A percentile compares a stretch with the other conserved stretches of the same genome.
Conservation (phyloP, 1,284 basidiomycete genomes). For the Athelia sp. region DNA sequence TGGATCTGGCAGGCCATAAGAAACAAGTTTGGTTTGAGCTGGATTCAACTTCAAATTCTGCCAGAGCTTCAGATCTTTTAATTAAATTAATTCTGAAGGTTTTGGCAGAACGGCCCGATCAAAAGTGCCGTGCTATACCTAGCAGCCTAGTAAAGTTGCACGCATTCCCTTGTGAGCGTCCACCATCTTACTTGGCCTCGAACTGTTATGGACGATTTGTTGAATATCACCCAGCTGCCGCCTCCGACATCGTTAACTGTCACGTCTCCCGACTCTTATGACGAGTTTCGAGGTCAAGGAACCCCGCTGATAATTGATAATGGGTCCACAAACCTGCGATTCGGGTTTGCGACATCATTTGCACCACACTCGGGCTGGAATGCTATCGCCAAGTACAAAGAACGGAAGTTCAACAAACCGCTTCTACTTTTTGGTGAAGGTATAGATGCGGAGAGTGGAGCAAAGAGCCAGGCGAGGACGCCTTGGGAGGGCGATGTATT, state of each 20-base stretch:
- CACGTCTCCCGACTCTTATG: slow-evolving; percentile 31
- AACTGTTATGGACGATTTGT: neutral
- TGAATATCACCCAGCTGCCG: slow-evolving; percentile 6
- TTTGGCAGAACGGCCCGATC: no score
- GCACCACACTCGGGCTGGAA: slow-evolving; percentile 62
- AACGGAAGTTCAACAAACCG: slow-evolving; percentile 77
- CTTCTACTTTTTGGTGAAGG: slow-evolving; percentile 83
- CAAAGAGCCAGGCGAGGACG: slow-evolving; percentile 70
- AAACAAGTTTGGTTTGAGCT: no score
- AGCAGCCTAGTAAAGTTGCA: no score
- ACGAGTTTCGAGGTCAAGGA: slow-evolving; percentile 33
- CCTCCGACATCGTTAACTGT: slow-evolving; percentile 14
- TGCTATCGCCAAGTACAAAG: slow-evolving; percentile 81
- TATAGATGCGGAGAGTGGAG: slow-evolving; percentile 79
- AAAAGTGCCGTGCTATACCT: no score
- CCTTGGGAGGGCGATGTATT: slow-evolving; percentile 91
- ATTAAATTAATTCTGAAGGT: no score
- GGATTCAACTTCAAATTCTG: no score
- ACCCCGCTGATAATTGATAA: slow-evolving; percentile 90
- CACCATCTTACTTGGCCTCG: no score
- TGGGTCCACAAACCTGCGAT: slow-evolving; percentile 83
- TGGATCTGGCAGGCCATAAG: no score
- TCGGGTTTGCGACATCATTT: slow-evolving; percentile 69
- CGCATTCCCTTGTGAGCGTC: no score
- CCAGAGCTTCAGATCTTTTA: no score